These are phyloP conservation scores for Neltuma alba DNA, from an alignment of 306 rosid genomes.

Conservation along the genomic window DNA sequence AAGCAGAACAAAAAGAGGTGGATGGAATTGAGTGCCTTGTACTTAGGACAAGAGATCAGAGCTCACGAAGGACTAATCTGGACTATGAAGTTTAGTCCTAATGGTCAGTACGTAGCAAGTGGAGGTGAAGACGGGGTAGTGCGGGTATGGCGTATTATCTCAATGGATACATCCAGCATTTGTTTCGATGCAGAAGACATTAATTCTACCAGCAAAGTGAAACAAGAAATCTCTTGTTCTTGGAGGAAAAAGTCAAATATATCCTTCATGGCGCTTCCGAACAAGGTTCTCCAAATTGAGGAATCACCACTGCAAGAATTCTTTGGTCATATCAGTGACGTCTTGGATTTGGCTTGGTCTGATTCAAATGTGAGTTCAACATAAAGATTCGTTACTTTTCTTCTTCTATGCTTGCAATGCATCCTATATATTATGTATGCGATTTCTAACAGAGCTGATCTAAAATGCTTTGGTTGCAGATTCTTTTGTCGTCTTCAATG, in stretches of 20 bases:
- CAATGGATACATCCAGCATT: slow-evolving; percentile 41
- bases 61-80: slow-evolving; percentile 73
- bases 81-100: slow-evolving; percentile 81
- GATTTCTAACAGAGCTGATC: slow-evolving; percentile 18
- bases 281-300: slow-evolving; percentile 55
- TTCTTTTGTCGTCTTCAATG: slow-evolving; percentile 71
- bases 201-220: slow-evolving; percentile 26
- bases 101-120: slow-evolving; percentile 68
- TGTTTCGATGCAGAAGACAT: slow-evolving; percentile 31
- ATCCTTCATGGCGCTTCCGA: slow-evolving; percentile 58
- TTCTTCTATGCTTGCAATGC: not conserved
- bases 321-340: slow-evolving; percentile 65
- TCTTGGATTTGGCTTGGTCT: slow-evolving; percentile 85
- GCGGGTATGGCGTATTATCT: slow-evolving; percentile 59
- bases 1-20: slow-evolving; percentile 54
- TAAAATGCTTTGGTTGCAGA: slow-evolving; percentile 43
- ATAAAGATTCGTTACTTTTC: not conserved
- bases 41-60: slow-evolving; percentile 55
- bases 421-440: not conserved
- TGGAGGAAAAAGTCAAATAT: slow-evolving; percentile 36
- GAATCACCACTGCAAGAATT: slow-evolving; percentile 68
- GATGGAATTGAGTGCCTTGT: slow-evolving; percentile 59
- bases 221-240: slow-evolving; percentile 40
- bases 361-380: slow-evolving; percentile 64
- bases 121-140: slow-evolving; percentile 88